These are phyloP conservation scores for Rhizoclosmatium globosum DNA, from an alignment of 192 early-diverging fungal species.

Conservation along the genomic window DNA sequence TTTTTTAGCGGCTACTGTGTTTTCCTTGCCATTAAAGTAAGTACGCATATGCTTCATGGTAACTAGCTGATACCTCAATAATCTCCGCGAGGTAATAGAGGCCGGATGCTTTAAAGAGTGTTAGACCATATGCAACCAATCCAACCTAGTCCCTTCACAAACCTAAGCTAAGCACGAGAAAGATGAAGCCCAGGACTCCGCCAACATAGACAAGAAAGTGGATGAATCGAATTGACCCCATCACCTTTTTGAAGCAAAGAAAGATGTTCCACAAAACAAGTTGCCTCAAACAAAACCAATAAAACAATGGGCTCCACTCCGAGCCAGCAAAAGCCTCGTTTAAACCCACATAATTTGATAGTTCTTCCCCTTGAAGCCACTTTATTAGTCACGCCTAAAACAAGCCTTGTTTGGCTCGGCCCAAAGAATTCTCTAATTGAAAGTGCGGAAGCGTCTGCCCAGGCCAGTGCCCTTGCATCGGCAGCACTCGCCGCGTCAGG, in stretches of 20 bases:
- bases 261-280: too few relatives aligned
- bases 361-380: background rate
- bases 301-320: too few relatives aligned
- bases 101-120: slow-evolving; percentile 48
- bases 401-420: slow-evolving; percentile 13
- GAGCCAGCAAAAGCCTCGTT: too few relatives aligned
- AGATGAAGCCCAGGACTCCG: slow-evolving; percentile 48
- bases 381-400: background rate
- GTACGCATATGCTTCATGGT: background rate
- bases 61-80: slow-evolving; percentile 45
- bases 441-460: slow-evolving; percentile 1
- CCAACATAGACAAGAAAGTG: slow-evolving; percentile 51
- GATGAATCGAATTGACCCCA: slow-evolving; percentile 33
- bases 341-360: too few relatives aligned
- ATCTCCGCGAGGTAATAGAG: slow-evolving; percentile 83
- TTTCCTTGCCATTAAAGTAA: slow-evolving; percentile 64
- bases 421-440: background rate
- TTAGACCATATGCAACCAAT: background rate
- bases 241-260: background rate
- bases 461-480: slow-evolving; percentile 14
- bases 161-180: slow-evolving; percentile 56
- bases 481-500: slow-evolving; percentile 9
- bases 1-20: slow-evolving; percentile 80
- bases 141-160: background rate
- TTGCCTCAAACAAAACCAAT: too few relatives aligned